Conservation (phyloP, 1,284 basidiomycete species). For the Rugosomyces carneus region DNA sequence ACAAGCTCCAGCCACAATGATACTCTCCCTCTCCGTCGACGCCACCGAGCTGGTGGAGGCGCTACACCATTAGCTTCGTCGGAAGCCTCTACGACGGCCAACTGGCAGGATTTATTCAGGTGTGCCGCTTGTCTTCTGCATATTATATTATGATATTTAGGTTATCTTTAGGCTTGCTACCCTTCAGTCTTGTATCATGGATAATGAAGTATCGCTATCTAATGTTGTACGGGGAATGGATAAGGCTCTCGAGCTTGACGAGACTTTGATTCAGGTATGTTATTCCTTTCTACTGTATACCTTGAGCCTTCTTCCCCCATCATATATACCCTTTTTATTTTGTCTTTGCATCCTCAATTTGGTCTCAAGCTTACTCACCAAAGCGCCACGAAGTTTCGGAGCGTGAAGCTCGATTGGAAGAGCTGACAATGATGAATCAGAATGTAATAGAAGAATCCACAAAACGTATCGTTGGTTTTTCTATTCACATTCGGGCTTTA, state of each 20-base stretch:
- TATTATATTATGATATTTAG: conserved; percentile 7
- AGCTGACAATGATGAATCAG: conserved; percentile 35
- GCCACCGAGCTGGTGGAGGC: conserved; percentile 23
- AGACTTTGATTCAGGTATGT: conserved; percentile 40
- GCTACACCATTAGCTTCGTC: conserved; percentile 1
- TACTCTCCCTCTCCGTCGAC: conserved; percentile 23
- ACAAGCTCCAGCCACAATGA: conserved; percentile 1
- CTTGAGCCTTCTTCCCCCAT: conserved; percentile 12
- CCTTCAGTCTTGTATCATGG: conserved; percentile 61
- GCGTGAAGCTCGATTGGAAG: conserved; percentile 45
- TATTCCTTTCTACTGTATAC: conserved; percentile 7
- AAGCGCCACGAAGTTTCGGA: conserved; percentile 63
- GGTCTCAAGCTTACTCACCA: conserved; percentile 11
- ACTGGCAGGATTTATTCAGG: conserved; percentile 69
- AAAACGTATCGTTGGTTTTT: conserved; percentile 35
- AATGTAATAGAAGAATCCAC: conserved; percentile 37
- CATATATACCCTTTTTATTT: conserved; percentile 6
- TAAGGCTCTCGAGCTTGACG: conserved; percentile 39
- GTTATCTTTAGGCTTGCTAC: conserved; percentile 51
- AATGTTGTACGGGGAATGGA: conserved; percentile 54
- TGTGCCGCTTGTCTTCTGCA: conserved; percentile 26
- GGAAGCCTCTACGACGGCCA: conserved; percentile 36
- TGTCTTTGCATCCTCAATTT: neutral
- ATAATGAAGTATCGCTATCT: conserved; percentile 56
- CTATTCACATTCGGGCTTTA: conserved; percentile 8